These are phyloP conservation scores for Pelargonium australe DNA, from an alignment of 441 rosid species.

Conservation along the genomic window DNA sequence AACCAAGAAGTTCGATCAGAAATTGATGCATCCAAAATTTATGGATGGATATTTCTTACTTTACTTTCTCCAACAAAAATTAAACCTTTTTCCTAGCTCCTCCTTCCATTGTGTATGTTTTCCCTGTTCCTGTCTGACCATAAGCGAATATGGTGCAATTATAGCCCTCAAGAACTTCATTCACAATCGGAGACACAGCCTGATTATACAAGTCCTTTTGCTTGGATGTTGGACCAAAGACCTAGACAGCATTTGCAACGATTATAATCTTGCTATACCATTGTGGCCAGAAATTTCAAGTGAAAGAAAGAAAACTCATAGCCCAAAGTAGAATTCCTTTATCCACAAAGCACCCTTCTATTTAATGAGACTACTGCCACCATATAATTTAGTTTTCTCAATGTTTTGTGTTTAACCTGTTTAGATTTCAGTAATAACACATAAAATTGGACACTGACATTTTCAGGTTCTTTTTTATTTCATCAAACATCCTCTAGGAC, in stretches of 20 bases:
- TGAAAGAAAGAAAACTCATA: not conserved
- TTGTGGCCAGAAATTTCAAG: not conserved
- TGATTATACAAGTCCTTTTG: slow-evolving; percentile 75
- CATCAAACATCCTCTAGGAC: no score
- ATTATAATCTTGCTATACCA: slow-evolving; percentile 9
- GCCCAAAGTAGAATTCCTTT: not conserved
- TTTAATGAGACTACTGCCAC: no score
- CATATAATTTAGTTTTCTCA: no score
- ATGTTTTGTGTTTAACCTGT: no score
- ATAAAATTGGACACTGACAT: no score
- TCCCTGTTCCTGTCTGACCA: slow-evolving; percentile 87
- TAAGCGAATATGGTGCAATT: slow-evolving; percentile 98
- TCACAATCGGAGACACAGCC: slow-evolving; percentile 83
- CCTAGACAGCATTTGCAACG: slow-evolving; percentile 34
- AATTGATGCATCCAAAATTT: not conserved
- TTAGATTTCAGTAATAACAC: no score
- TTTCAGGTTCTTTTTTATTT: no score
- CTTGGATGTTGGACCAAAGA: slow-evolving; percentile 85
- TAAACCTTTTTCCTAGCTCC: slow-evolving; percentile 85
- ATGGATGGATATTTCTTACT: slow-evolving; percentile 3
- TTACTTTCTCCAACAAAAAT: not conserved
- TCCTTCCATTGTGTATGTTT: slow-evolving; percentile 54
- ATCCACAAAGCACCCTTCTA: no score
- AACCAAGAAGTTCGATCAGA: not conserved
- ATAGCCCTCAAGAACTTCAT: slow-evolving; percentile 95